A percentile compares a stretch with the other conserved stretches of the same genome.
These are phyloP conservation scores for Meyerozyma carpophila DNA, from an alignment of 1,139 yeast genomes.

Conservation along the genomic window DNA sequence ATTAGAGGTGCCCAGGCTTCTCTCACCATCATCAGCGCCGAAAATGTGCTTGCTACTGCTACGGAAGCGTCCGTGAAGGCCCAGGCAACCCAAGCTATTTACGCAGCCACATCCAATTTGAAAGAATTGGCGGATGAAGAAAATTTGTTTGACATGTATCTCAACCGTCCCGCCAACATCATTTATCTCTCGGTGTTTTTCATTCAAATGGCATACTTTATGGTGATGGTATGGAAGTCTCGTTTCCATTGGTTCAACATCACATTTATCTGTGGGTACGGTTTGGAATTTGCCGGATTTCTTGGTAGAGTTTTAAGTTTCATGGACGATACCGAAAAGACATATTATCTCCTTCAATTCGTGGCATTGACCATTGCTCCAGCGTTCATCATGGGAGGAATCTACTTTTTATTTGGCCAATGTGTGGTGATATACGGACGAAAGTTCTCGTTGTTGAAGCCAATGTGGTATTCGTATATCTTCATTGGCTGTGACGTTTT, in stretches of 20 bases:
- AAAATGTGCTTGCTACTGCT: slow-evolving; percentile 34
- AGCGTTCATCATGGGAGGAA: slow-evolving; percentile 36
- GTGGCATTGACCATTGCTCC: slow-evolving; percentile 34
- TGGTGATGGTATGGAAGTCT: slow-evolving; percentile 8
- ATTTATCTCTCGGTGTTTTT: slow-evolving; percentile 8
- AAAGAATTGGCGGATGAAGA: slow-evolving; percentile 16
- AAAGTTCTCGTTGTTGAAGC: slow-evolving; percentile 21
- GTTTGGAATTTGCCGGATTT: slow-evolving; percentile 10
- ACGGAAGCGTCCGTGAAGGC: slow-evolving; percentile 22
- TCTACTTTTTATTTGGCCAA: slow-evolving; percentile 32
- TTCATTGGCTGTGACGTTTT: slow-evolving; percentile 29
- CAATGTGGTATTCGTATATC: slow-evolving; percentile 32
- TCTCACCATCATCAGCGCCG: slow-evolving; percentile 24
- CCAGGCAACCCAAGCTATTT: slow-evolving; percentile 27
- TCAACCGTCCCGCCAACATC: slow-evolving; percentile 14
- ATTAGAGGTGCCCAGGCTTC: slow-evolving; percentile 35
- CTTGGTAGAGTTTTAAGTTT: slow-evolving; percentile 14
- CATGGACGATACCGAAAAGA: slow-evolving; percentile 12
- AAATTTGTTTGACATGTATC: slow-evolving; percentile 28
- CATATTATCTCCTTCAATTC: slow-evolving; percentile 28
- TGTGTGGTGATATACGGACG: slow-evolving; percentile 26
- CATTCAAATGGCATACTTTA: slow-evolving; percentile 7
- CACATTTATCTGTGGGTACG: slow-evolving; percentile 10
- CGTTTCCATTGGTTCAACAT: slow-evolving; percentile 13
- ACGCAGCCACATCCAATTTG: slow-evolving; percentile 26